These are phyloP conservation scores for Metarhizium album DNA, from an alignment of 2,329 filamentous ascomycete species.

Conservation along the genomic window DNA sequence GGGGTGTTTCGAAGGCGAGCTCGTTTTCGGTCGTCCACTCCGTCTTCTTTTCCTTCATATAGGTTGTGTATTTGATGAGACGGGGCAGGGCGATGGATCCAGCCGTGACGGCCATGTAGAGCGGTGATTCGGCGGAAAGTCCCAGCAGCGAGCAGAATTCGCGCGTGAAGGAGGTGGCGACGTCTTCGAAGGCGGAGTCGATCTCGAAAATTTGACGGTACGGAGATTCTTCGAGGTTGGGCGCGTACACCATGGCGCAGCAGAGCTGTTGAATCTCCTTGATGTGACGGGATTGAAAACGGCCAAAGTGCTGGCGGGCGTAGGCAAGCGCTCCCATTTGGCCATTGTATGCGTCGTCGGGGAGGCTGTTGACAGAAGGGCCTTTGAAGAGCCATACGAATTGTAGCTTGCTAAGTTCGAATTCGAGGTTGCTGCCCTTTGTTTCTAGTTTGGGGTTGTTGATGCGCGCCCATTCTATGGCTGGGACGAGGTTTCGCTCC, in stretches of 20 bases:
- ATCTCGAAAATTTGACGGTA: slow-evolving; percentile 73
- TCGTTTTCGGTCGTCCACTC: slow-evolving; percentile 93
- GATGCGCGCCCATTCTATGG: slow-evolving; percentile 73
- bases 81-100: slow-evolving; percentile 85
- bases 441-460: slow-evolving; percentile 64
- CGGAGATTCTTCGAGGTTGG: slow-evolving; percentile 65
- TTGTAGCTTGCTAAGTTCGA: slow-evolving; percentile 82
- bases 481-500: slow-evolving; percentile 63
- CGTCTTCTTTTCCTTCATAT: slow-evolving; percentile 80
- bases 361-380: slow-evolving; percentile 39
- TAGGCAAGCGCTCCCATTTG: slow-evolving; percentile 61
- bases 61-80: slow-evolving; percentile 75
- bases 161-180: slow-evolving; percentile 76
- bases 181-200: slow-evolving; percentile 66
- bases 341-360: slow-evolving; percentile 43
- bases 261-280: slow-evolving; percentile 72
- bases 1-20: slow-evolving; percentile 64
- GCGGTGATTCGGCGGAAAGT: slow-evolving; percentile 79
- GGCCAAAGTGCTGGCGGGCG: slow-evolving; percentile 60
- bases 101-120: slow-evolving; percentile 87
- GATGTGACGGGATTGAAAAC: slow-evolving; percentile 65
- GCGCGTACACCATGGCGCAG: slow-evolving; percentile 67
- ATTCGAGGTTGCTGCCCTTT: slow-evolving; percentile 86
- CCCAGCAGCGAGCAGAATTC: slow-evolving; percentile 92
- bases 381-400: slow-evolving; percentile 82